Evolutionary conservation across 352 stramenopile species (phyloP).

Genomic region (Phytophthora palmivora): DNA sequence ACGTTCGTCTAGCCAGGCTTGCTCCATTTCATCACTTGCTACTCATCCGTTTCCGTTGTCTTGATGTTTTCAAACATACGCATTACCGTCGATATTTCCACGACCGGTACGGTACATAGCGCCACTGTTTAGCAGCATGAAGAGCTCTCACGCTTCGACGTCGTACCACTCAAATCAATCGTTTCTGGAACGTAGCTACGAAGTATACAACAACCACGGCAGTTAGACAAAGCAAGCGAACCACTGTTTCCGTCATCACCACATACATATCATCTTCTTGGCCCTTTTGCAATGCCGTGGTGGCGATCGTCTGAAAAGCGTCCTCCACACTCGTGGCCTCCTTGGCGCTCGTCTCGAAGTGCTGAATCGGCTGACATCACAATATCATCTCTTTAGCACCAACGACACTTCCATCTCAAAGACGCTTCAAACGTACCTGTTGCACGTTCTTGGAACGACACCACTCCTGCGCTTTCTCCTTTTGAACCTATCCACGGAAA

Average conservation of each 20-base stretch:
- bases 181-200: slow-evolving; percentile 84
- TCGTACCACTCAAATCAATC: slow-evolving; percentile 82
- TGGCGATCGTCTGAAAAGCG: slow-evolving; percentile 95
- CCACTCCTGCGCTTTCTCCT: slow-evolving; percentile 94
- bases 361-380: slow-evolving; percentile 84
- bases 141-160: slow-evolving; percentile 72
- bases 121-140: slow-evolving; percentile 67
- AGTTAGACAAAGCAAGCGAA: neutral
- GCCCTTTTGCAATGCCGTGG: slow-evolving; percentile 87
- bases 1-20: slow-evolving; percentile 24
- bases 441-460: slow-evolving; percentile 89
- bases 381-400: slow-evolving; percentile 1
- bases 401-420: neutral
- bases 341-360: slow-evolving; percentile 99
- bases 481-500: slow-evolving; percentile 57
- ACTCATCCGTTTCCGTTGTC: neutral
- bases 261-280: slow-evolving; percentile 89
- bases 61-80: slow-evolving; percentile 7
- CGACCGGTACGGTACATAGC: slow-evolving; percentile 12
- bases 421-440: slow-evolving; percentile 41
- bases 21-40: slow-evolving; percentile 7
- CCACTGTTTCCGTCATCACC: too few species aligned
- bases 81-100: slow-evolving; percentile 4
- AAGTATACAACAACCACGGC: slow-evolving; percentile 5
- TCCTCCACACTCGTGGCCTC: slow-evolving; percentile 97